phyloP scores from a whole-genome alignment of 805 yeast species.

The Diddensiella transvaalensis region DNA sequence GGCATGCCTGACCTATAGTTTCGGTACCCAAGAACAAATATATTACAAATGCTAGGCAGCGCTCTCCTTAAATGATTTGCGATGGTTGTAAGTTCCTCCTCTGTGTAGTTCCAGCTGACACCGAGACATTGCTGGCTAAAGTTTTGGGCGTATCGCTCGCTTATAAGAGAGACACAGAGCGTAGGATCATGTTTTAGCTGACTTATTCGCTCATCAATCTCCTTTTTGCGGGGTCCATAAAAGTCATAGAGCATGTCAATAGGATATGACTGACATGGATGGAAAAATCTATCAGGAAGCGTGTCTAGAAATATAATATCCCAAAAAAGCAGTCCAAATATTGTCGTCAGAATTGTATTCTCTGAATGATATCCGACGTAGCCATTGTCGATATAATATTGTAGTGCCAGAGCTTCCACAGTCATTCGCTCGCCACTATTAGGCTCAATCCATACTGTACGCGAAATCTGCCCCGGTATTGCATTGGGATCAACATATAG shows the following conservation, averaged over 20 bases:
- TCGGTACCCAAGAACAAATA: conserved; percentile 25
- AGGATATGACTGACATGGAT: conserved; percentile 34
- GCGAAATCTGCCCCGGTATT: conserved; percentile 9
- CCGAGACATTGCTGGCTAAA: conserved; percentile 28
- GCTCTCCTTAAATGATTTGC: conserved; percentile 24
- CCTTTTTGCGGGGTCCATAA: conserved; percentile 20
- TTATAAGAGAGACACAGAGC: conserved; percentile 2
- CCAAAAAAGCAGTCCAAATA: conserved; percentile 28
- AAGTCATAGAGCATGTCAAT: conserved; percentile 29
- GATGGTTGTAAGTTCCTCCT: conserved; percentile 22
- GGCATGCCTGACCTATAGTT: conserved; percentile 34
- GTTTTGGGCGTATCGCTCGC: conserved; percentile 18
- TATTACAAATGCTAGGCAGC: conserved; percentile 22
- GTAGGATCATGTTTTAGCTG: conserved; percentile 16
- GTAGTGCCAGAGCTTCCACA: conserved; percentile 36
- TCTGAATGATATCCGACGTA: conserved; percentile 38
- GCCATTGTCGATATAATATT: conserved; percentile 28
- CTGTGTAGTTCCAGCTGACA: conserved; percentile 30
- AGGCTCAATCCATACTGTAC: background rate
- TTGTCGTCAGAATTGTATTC: conserved; percentile 30
- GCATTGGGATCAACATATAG: conserved; percentile 8
- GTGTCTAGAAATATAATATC: conserved; percentile 33
- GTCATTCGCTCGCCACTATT: conserved; percentile 15
- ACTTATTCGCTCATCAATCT: conserved; percentile 26
- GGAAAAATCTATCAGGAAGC: conserved; percentile 28